Base-by-base conservation (phyloP, 345 rosid species). In the Rhodamnia rubescens region DNA sequence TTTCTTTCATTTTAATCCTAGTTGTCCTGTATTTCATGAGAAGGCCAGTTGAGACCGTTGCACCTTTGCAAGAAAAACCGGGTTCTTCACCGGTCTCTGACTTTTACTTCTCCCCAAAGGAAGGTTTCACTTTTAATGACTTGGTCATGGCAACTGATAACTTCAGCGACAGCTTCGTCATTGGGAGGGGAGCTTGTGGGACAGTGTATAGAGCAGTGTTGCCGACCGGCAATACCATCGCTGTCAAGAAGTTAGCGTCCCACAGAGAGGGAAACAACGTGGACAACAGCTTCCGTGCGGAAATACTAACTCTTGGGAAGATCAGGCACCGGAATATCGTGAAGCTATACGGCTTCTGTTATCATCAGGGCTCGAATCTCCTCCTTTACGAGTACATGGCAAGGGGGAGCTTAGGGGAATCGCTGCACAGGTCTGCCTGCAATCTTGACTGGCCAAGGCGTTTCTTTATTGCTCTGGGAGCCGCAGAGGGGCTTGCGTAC, bases 171-270 rank as follows among this genome's bases (percentile, higher is more conserved):
- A 89, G 95, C 88, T 96, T 92, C 42, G 86, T 91, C 7, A 89
- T 96, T 53, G 99, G 99, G 42, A 94, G 94, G 86, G 99, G 98
- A 89, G 99, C 96, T 83, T 94, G 97, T 75, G 99, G 99, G 85
- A 93, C 95, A 0, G 99, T 96, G 7, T 96, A 94, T 84, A 93
- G 92, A 85, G 99, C 98, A 7, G 92, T 89, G 85, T 56, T 96
- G 87, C 95, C 90, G 2, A 85, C 89, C 13, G 98, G 98, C 36
- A 89, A 87, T 49, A 90, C 88, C 12, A 88, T 96, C 74, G 99
- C 99, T 14, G 96, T 96, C 69, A 96, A 96, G 93, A 96, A 93
- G 89, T 88, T 96, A 50, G 91, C 95, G 49, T 95, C 99, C 51
- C 92, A 94, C 90, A 86, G 94, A 52, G 98, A 94, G 84, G 98